These are phyloP conservation scores for Lactarius indigo DNA, from an alignment of 768 basidiomycete genomes.

Conservation along the genomic window DNA sequence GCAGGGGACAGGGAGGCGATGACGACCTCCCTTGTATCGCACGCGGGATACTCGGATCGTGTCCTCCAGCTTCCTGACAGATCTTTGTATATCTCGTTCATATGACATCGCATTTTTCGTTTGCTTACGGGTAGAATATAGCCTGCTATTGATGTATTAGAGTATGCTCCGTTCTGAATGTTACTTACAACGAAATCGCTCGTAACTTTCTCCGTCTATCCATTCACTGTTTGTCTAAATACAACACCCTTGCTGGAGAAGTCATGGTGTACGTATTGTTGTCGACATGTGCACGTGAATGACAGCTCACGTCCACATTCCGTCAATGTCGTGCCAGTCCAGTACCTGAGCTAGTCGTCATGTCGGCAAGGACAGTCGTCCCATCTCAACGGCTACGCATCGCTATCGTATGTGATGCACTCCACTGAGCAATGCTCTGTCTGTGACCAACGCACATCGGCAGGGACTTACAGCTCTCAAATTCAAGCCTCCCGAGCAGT, in stretches of 20 bases:
- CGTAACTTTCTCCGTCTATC: no score
- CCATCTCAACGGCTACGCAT: slow-evolving; percentile 14
- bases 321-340: not conserved
- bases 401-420: slow-evolving; percentile 8
- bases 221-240: not conserved
- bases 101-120: not conserved
- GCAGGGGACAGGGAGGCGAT: slow-evolving; percentile 14
- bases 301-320: not conserved
- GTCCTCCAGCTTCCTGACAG: not conserved
- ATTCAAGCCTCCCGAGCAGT: slow-evolving; percentile 14
- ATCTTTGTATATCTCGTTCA: not conserved
- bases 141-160: slow-evolving; percentile 14
- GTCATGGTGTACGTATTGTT: no score
- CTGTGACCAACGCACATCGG: not conserved
- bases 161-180: not conserved
- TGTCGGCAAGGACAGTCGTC: not conserved
- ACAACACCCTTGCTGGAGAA: no score
- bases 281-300: not conserved
- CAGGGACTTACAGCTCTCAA: slow-evolving; percentile 15
- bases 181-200: not conserved
- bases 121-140: slow-evolving; percentile 13
- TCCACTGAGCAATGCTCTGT: not conserved
- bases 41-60: not conserved
- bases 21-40: not conserved
- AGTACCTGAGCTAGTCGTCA: not conserved